Conservation (phyloP, 495 filamentous ascomycete genomes). For the Penicillium longicatenatum region DNA sequence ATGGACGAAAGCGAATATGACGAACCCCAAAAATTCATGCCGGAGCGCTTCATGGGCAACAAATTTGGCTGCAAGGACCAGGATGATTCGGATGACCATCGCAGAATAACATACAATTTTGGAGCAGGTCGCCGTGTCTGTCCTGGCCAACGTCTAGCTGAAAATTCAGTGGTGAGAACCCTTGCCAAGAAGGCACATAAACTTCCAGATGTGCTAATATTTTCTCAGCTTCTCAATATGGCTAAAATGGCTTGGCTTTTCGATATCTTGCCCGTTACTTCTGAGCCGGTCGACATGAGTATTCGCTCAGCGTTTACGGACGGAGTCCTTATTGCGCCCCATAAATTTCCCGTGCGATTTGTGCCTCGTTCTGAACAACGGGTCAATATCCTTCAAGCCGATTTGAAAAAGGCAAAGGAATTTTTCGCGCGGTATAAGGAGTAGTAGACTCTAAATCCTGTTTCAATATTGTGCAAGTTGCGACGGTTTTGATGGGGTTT, state of each 20-base stretch:
- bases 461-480: neutral
- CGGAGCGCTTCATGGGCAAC: conserved; percentile 47
- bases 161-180: conserved; percentile 32
- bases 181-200: neutral
- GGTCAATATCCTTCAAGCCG: neutral
- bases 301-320: neutral
- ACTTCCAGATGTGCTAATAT: neutral
- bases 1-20: conserved; percentile 37
- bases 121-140: conserved; percentile 34
- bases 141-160: conserved; percentile 12
- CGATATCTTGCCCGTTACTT: neutral
- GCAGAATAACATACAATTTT: conserved; percentile 18
- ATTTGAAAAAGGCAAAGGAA: neutral
- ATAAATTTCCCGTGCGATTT: neutral
- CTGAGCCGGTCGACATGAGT: neutral
- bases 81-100: neutral
- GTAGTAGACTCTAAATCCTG: neutral
- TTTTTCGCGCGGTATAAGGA: neutral
- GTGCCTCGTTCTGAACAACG: neutral
- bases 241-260: conserved; percentile 5
- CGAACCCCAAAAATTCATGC: conserved; percentile 41
- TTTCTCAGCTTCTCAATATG: conserved; percentile 4
- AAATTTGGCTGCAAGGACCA: neutral
- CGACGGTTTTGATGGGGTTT: too few species aligned
- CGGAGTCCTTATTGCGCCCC: neutral